Evolutionary conservation across 1,139 yeast species (phyloP), one percentile per base, ranked within the genome.

Genomic region (Suhomyces yuchorum): DNA sequence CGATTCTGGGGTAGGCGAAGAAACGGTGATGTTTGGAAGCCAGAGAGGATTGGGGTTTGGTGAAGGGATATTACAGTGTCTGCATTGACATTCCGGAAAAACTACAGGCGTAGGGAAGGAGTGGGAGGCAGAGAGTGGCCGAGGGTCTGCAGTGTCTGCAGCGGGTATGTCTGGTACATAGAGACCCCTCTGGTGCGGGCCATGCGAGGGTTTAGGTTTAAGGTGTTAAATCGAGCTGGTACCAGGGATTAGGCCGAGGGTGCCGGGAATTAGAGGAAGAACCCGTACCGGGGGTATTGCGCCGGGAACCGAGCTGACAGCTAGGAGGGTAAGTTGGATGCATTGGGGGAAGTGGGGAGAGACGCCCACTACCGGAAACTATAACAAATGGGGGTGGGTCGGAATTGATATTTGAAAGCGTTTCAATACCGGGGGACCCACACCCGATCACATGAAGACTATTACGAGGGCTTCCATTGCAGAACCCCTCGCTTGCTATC

Each of bases 401-500:
- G 23, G 23, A 18, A 12, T 14, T 18, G 6, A 18, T 18, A 18
- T 9, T 9, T 18, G 23, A 34, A 34, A 8, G 17, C 37, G 5
- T 15, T n/a, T 22, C 15, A 23, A 35, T 26, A 26, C 43, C 40
- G 47, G 47, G 23, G 43, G 40, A 26, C 23, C 26, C 39, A 37
- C 17, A 5, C 36, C 15, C 42, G 36, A 30, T 39, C 42, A 39
- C 42, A 39, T 39, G 42, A 12, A 19, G 15, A 11, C 12, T 17
- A 26, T 28, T 30, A 17, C 34, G 41, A 17, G 34, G 41, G 33
- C 34, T 26, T 38, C 34, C 19, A 26, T 38, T 17, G 36, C 42
- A 30, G 35, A 17, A 30, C 44, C 44, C 48, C 48, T 36, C 44
- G 30, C 42, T 41, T 41, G 48, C 44, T 45, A 45, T 45, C 48